Conservation (phyloP, 2,329 filamentous ascomycete genomes). For the Nemania sp. region DNA sequence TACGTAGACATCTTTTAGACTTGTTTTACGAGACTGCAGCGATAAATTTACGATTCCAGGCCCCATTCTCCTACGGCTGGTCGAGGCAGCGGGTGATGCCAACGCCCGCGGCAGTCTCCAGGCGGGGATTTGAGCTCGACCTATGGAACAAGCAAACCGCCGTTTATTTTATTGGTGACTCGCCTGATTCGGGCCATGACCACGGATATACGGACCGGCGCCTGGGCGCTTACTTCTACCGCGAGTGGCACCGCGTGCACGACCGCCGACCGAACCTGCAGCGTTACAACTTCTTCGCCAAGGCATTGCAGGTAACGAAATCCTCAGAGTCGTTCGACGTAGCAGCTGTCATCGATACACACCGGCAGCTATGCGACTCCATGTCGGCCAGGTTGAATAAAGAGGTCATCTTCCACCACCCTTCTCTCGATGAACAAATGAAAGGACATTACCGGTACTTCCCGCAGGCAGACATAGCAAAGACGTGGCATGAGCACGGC, state of each 20-base stretch:
- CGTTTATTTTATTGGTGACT: conserved; percentile 26
- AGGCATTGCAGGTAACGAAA: conserved; percentile 25
- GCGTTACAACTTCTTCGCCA: conserved; percentile 26
- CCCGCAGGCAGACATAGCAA: conserved; percentile 23
- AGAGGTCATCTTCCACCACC: conserved; percentile 24
- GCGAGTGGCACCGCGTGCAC: conserved; percentile 23
- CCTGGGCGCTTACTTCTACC: conserved; percentile 25
- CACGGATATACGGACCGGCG: conserved; percentile 26
- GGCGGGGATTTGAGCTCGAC: conserved; percentile 21
- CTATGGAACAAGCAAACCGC: conserved; percentile 26
- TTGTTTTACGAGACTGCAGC: conserved; percentile 25
- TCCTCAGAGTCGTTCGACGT: conserved; percentile 22
- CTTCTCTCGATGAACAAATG: conserved; percentile 17
- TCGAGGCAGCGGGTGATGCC: conserved; percentile 23
- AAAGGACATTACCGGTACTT: conserved; percentile 21
- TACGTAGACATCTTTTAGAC: conserved; percentile 26
- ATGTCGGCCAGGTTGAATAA: conserved; percentile 22
- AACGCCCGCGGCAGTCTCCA: conserved; percentile 21
- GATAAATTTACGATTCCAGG: conserved; percentile 23
- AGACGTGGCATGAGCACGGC: conserved; percentile 25
- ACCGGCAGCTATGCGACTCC: conserved; percentile 24
- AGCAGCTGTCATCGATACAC: conserved; percentile 24
- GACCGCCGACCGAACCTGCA: conserved; percentile 24
- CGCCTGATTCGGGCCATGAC: conserved; percentile 18
- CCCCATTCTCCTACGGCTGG: conserved; percentile 26